Evolutionary conservation across 2,329 filamentous ascomycete species (phyloP), one percentile per base, ranked within the genome.

Genomic region (Amauroascus niger): DNA sequence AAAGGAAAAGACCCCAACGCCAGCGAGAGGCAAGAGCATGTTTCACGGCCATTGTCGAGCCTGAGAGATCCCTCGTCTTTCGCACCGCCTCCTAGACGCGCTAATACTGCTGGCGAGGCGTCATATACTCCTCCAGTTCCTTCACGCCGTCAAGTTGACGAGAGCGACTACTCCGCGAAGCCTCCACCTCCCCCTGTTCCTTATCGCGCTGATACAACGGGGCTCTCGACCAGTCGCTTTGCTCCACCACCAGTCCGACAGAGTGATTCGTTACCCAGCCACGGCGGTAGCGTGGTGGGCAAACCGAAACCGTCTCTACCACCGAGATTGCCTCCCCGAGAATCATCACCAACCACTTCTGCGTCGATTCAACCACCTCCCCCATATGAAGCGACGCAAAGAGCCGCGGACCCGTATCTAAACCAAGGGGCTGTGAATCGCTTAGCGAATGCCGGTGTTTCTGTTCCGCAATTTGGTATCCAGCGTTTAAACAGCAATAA

Each of bases 51-150:
- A 1, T 71, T 94, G 41, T 76, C 81, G 7, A 76, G 80, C 2
- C 76, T 95, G 28, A 83, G 81, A 65, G 88, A 95, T 65, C 89
- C 88, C 1, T 68, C 80, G 1, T 79, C 81, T 14, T 95, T 95
- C 65, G 88, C 80, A 1, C 87, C 88, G 22, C 89, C 89, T 24
- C 89, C 89, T 0, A 90, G 81, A 62, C 85, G 79, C 57, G 68
- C 74, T 54, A 73, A 74, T 48, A 76, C 75, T 59, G 71, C 73
- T 54, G 69, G 68, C 13, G 68, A 67, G 6, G 69, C 74, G 2
- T 62, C 74, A 13, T 67, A 71, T 28, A 72, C 74, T 49, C 64
- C 74, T 44, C 71, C 72, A 13, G 18, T 41, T 13, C 70, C 74
- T 11, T 69, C 74, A 33, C 52, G 57, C 56, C 56, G 53, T 62